These are phyloP conservation scores for Neurospora sp. DNA, from an alignment of 495 filamentous ascomycete genomes.

Conservation along the genomic window DNA sequence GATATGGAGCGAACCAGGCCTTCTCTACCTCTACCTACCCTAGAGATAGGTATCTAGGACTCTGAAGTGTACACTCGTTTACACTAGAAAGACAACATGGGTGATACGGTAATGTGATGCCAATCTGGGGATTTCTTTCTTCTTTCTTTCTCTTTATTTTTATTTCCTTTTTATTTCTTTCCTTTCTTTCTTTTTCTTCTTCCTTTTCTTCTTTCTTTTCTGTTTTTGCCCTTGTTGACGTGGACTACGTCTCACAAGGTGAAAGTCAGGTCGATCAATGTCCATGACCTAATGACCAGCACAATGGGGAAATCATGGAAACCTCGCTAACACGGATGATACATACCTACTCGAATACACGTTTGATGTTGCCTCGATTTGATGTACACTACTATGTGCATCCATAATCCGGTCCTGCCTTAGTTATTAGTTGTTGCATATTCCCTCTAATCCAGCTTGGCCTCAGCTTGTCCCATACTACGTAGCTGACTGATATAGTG, in stretches of 20 bases:
- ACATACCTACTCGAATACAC: background rate
- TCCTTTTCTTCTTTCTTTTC: background rate
- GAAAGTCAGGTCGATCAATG: background rate
- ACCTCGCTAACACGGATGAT: background rate
- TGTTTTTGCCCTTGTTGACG: background rate
- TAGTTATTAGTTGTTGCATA: background rate
- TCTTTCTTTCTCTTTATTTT: background rate
- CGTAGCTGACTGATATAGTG: background rate
- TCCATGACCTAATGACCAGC: background rate
- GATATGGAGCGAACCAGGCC: background rate
- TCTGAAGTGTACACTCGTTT: background rate
- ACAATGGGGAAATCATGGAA: background rate
- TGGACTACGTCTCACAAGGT: background rate
- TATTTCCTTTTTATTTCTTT: background rate
- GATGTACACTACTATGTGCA: background rate
- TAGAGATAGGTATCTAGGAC: background rate
- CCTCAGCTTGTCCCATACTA: background rate
- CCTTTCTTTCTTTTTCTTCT: background rate
- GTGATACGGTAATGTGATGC: background rate
- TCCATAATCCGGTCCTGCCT: background rate
- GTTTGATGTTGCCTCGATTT: background rate
- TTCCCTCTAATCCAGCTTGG: background rate
- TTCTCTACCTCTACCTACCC: background rate
- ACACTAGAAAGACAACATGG: background rate
- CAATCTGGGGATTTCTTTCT: background rate